Base-by-base conservation (phyloP, 495 filamentous ascomycete genomes). In the Talaromyces wortmannii region DNA sequence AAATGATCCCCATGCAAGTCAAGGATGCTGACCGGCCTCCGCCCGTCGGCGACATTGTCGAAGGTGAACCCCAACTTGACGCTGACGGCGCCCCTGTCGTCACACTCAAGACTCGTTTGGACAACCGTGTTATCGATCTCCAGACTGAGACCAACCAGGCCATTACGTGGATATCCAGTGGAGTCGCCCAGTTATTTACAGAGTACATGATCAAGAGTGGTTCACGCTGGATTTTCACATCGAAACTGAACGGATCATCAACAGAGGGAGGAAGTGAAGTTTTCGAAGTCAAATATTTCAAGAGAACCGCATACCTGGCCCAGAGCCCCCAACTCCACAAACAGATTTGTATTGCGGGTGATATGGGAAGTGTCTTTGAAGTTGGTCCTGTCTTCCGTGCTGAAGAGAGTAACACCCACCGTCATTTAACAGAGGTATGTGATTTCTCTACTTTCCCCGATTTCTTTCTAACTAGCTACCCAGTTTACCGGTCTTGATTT, bases 271-370 rank as follows among this genome's bases (percentile, higher is more conserved):
- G 94, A 59, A 88, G 88, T 55, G 92, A 90, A 62, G 91, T 97
- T 16, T 98, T 98, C 74, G 83, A 89, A 58, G 78, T 97, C 49
- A 84, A 89, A 45, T 98, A 98, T 72, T 97, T 97, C 69, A 89
- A 86, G 59, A 78, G 85, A 56, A 83, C 87, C 49, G 91, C 87
- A 3, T 98, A 82, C 71, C 77, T 97, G 10, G 92, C 92, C 16
- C 92, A 97, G 72, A 92, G 88, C 57, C 94, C 94, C 11, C 94
- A 98, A 70, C 82, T 98, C 48, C 92, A 95, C 70, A 97, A 98
- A 77, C 94, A 98, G 62, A 90, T 95, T 78, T 86, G 90, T 66
- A 95, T 98, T 62, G 91, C 92, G 18, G 90, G 91, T 62, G 94
- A 95, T 51, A 82, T 94, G 68, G 84, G 92, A 66, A 85, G 83